These are phyloP conservation scores for Claviceps purpurea DNA, from an alignment of 2,329 filamentous ascomycete genomes.

Conservation along the genomic window DNA sequence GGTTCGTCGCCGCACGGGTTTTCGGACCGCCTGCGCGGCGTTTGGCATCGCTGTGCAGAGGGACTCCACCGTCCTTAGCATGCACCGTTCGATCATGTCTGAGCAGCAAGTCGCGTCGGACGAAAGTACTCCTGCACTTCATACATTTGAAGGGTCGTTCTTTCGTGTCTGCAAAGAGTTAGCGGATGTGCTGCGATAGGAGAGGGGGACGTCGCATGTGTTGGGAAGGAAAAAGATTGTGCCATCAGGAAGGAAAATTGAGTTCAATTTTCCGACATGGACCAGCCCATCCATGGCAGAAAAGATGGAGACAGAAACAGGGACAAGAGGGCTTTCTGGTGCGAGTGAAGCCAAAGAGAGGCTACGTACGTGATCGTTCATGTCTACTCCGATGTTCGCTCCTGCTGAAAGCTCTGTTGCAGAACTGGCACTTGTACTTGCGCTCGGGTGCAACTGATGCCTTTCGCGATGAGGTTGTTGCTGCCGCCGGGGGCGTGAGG, in stretches of 20 bases:
- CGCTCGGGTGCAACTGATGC: conserved; percentile 71
- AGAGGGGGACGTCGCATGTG: conserved; percentile 4
- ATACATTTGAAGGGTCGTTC: conserved; percentile 97
- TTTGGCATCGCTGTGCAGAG: conserved; percentile 88
- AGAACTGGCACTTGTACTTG: conserved; percentile 99
- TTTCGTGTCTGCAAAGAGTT: conserved; percentile 64
- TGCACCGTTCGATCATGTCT: conserved; percentile 97
- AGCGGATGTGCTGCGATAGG: not conserved
- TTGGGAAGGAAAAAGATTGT: conserved; percentile 2
- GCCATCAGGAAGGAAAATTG: not conserved
- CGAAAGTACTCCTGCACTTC: conserved; percentile 97
- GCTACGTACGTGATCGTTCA: conserved; percentile 87
- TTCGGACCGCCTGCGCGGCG: conserved; percentile 61
- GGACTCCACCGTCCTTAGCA: conserved; percentile 91
- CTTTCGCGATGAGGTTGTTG: conserved; percentile 64
- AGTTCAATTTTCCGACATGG: not conserved
- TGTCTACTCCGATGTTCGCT: conserved; percentile 95
- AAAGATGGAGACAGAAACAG: not conserved
- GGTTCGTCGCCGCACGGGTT: conserved; percentile 45
- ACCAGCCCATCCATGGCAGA: not conserved
- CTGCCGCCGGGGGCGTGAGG: conserved; percentile 47
- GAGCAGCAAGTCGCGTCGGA: conserved; percentile 88
- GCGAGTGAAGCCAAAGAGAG: not conserved
- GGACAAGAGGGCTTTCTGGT: not conserved
- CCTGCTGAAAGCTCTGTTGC: conserved; percentile 90